Percentiles rank a stretch among this genome's conserved stretches.
Conservation (phyloP, 2,329 filamentous ascomycete species). For the Elsinoe arachidis region DNA sequence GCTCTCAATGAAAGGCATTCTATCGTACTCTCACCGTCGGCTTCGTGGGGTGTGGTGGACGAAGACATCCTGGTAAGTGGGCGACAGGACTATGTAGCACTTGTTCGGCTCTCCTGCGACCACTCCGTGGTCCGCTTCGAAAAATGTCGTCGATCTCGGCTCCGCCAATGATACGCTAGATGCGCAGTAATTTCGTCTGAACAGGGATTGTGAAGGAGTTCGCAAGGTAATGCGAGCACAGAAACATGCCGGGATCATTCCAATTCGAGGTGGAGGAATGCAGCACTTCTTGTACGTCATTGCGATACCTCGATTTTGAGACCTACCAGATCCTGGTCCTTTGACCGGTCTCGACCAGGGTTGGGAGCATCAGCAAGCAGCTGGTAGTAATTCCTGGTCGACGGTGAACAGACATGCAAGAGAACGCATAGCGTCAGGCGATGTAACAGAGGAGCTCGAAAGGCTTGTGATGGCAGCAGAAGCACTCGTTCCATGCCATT, state of each 20-base stretch:
- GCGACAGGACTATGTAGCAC: not conserved
- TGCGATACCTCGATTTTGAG: not conserved
- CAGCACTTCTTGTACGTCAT: constrained; percentile 6
- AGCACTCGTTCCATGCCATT: too few species aligned
- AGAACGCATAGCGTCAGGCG: too few species aligned
- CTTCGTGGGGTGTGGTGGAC: not conserved
- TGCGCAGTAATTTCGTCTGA: not conserved
- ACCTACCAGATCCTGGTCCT: not conserved
- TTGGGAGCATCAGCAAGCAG: too few species aligned
- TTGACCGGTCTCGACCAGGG: too few species aligned
- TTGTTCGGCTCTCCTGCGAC: constrained; percentile 1
- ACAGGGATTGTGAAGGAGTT: not conserved
- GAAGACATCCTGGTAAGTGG: not conserved
- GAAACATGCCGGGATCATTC: not conserved
- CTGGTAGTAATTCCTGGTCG: too few species aligned
- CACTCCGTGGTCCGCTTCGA: not conserved
- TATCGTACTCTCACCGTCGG: not conserved
- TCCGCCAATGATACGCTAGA: not conserved
- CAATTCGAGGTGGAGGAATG: not conserved
- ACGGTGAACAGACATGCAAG: too few species aligned
- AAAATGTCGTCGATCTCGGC: not conserved
- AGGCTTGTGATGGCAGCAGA: too few species aligned
- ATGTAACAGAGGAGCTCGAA: too few species aligned
- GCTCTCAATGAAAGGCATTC: not conserved
- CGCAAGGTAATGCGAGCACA: not conserved